These are phyloP conservation scores for Metroxylon sagu DNA, from an alignment of 176 grass and related monocot genomes.

Conservation along the genomic window DNA sequence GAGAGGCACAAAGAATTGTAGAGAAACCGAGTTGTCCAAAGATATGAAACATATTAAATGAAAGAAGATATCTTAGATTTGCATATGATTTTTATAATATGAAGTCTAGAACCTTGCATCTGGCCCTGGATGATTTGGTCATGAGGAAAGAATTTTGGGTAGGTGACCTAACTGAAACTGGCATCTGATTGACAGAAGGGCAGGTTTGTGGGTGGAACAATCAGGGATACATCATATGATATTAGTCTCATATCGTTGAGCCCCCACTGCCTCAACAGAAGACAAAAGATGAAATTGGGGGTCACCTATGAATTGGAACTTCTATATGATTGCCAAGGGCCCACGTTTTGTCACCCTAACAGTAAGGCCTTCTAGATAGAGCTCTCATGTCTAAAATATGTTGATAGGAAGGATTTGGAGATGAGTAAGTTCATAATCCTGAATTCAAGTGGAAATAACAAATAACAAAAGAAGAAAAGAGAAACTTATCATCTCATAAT, in stretches of 20 bases:
- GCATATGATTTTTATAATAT: background rate
- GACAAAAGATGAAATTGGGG: background rate
- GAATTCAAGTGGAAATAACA: no score
- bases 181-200: background rate
- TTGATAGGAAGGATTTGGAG: no score
- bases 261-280: background rate
- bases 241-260: background rate
- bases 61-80: constrained; percentile 5
- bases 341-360: no score
- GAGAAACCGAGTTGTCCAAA: constrained; percentile 11
- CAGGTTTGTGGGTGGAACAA: background rate
- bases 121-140: constrained; percentile 25
- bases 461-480: no score
- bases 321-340: no score
- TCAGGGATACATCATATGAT: background rate
- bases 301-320: no score
- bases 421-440: no score
- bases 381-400: no score
- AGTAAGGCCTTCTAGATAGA: no score
- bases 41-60: constrained; percentile 29
- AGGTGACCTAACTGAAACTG: constrained; percentile 27
- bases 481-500: no score
- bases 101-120: constrained; percentile 25
- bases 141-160: constrained; percentile 5
- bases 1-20: no score